Evolutionary conservation across 176 grass and related monocot genomes (phyloP).

Genomic region (Triticum turgidum): DNA sequence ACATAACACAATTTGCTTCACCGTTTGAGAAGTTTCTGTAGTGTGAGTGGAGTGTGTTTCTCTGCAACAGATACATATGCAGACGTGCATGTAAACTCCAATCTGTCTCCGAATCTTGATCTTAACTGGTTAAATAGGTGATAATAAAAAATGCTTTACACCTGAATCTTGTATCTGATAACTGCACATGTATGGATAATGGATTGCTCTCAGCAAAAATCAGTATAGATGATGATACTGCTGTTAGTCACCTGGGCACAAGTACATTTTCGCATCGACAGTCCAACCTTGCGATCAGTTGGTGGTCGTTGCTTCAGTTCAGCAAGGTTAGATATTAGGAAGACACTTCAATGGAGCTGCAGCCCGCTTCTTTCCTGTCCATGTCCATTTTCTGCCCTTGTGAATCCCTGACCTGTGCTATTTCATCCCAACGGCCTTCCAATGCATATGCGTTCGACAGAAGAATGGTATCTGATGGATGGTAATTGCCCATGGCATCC

Average conservation of each 20-base stretch:
- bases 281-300: background rate
- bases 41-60: background rate
- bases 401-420: constrained; percentile 29
- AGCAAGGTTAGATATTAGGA: constrained; percentile 9
- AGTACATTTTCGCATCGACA: background rate
- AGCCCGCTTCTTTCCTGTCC: constrained; percentile 52
- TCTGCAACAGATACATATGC: constrained; percentile 16
- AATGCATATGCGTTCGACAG: constrained; percentile 49
- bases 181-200: constrained; percentile 24
- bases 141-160: background rate
- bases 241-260: background rate
- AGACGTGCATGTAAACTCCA: constrained; percentile 14
- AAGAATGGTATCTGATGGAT: constrained; percentile 58
- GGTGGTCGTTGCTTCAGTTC: background rate
- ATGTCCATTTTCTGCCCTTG: constrained; percentile 22
- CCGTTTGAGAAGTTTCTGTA: background rate
- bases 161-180: background rate
- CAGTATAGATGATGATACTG: background rate
- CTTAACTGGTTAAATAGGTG: background rate
- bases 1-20: background rate
- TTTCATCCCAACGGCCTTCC: constrained; percentile 44
- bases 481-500: constrained; percentile 38
- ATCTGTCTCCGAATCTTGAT: background rate
- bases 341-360: constrained; percentile 33
- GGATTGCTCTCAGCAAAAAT: constrained; percentile 8